Base-by-base conservation (phyloP, 495 filamentous ascomycete species). In the Podospora pseudoanserina region DNA sequence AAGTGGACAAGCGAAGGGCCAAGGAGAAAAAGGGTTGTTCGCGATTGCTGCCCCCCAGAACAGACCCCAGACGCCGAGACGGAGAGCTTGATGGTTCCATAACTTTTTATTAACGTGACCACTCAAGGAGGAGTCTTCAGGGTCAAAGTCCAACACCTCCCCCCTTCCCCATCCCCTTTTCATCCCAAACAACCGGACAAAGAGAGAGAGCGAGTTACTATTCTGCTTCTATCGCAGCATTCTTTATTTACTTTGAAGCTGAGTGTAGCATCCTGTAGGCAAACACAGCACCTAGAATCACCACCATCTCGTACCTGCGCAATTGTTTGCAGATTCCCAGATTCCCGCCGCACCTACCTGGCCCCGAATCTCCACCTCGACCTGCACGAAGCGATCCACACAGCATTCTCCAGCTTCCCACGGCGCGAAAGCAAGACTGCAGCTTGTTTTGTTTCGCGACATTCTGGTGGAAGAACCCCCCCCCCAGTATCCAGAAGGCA, bases 131-230 rank as follows among this genome's bases (percentile, higher is more conserved):
- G 15, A 28, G 30, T 32, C 23, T 23, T 23, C 61, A 63, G 30
- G 30, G 30, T 44, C 61, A 39, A 26, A 28, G 20, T 28, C 23
- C 9, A 61, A 61, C 39, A 61, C 56, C 56, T 32, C 30, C 30
- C 30, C 30, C 20, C 15, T 11, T 0, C 61, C 61, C 27, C 61
- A 32, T 63, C 61, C 61, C 73, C 67, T 73, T 70, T 70, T 71
- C 70, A 70, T 67, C 70, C 70, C 68, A 66, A 49, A 49, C 39
- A 49, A 49, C 39, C 1, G 13, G 39, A 49, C 39, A 49, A 49
- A 49, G 39, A 49, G 15, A 49, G 13, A 13, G 39, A 2, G 39
- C 9, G 39, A 49, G 39, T 0, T 2, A 16, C 18, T 3, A 49
- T 11, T 13, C 39, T 49, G 39, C 39, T 49, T 49, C 15, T 49